phyloP scores from a whole-genome alignment of 371 early-diverging fungal genomes.

The Lichtheimia ornata region DNA sequence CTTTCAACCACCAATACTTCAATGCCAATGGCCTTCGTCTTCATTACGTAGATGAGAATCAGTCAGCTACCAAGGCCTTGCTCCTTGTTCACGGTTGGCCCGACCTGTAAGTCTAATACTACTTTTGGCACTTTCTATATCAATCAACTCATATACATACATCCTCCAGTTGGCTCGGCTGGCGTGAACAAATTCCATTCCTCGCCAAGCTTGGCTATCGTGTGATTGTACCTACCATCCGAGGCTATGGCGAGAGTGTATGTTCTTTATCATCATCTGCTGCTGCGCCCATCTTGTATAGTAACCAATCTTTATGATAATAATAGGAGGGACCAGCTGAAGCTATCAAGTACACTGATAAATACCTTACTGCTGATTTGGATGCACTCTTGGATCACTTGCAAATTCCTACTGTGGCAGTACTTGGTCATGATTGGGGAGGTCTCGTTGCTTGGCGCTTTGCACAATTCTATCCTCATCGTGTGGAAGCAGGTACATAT shows the following conservation, averaged over 20 bases:
- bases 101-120: slow-evolving; percentile 37
- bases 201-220: slow-evolving; percentile 69
- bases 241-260: slow-evolving; percentile 74
- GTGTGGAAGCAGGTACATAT: slow-evolving; percentile 59
- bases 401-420: slow-evolving; percentile 56
- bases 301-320: background rate
- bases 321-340: slow-evolving; percentile 48
- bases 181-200: slow-evolving; percentile 75
- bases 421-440: slow-evolving; percentile 81
- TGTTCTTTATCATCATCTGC: no score
- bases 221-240: slow-evolving; percentile 67
- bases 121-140: background rate
- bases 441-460: slow-evolving; percentile 71
- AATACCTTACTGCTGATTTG: slow-evolving; percentile 56
- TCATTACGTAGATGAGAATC: slow-evolving; percentile 74
- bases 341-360: slow-evolving; percentile 52
- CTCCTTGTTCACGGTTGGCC: slow-evolving; percentile 76
- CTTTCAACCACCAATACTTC: slow-evolving; percentile 43
- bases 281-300: background rate
- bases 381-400: slow-evolving; percentile 62
- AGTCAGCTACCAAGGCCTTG: slow-evolving; percentile 40
- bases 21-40: slow-evolving; percentile 45
- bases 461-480: slow-evolving; percentile 63
- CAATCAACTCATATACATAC: background rate
- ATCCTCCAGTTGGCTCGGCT: slow-evolving; percentile 18